These are phyloP conservation scores for Neurospora hispaniola DNA, from an alignment of 495 filamentous ascomycete genomes.

Conservation along the genomic window DNA sequence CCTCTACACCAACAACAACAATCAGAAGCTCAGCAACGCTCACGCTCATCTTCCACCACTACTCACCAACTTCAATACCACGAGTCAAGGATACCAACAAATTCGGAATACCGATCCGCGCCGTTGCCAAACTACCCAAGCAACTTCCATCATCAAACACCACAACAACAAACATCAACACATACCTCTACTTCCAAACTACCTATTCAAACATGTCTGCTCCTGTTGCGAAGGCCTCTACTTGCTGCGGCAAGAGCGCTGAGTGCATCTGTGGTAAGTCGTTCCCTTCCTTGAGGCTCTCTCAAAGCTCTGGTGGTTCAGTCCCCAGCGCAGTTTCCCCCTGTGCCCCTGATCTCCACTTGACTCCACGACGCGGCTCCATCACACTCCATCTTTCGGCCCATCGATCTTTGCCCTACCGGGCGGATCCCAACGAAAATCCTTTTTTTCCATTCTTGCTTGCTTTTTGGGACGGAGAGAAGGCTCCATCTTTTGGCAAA, in stretches of 20 bases:
- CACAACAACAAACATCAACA: not conserved
- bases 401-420: not conserved
- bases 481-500: not conserved
- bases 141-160: constrained; percentile 1
- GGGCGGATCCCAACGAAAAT: not conserved
- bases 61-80: not conserved
- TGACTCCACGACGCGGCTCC: not conserved
- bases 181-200: not conserved
- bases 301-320: not conserved
- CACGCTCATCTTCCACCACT: not conserved
- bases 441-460: not conserved
- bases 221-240: constrained; percentile 20
- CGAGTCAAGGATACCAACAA: not conserved
- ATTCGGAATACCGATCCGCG: not conserved
- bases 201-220: constrained; percentile 11
- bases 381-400: not conserved
- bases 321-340: not conserved
- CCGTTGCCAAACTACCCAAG: not conserved
- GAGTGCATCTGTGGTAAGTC: constrained; percentile 42
- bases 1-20: not conserved
- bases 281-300: not conserved
- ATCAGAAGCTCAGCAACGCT: not conserved
- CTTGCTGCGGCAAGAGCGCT: constrained; percentile 41
- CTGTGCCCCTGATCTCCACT: not conserved
- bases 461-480: not conserved